A percentile compares a stretch with the other conserved stretches of the same genome.
Evolutionary conservation across 2,329 filamentous ascomycete species (phyloP).

Genomic region (Trichoderma sp.): DNA sequence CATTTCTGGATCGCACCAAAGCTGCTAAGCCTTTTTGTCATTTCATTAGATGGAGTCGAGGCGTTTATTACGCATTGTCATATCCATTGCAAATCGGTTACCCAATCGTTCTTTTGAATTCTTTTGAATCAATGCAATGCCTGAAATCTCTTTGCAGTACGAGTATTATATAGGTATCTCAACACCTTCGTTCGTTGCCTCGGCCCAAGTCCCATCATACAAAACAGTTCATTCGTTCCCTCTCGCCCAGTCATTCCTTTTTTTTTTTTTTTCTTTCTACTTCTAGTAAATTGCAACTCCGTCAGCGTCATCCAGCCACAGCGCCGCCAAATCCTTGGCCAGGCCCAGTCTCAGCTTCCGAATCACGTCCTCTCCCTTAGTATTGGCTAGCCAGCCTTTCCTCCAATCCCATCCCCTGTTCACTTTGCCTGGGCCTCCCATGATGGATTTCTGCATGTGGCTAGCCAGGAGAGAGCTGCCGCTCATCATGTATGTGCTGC

Average conservation of each 20-base stretch:
- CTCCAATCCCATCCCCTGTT: conserved; percentile 76
- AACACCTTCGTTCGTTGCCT: conserved; percentile 2
- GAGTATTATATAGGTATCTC: conserved; percentile 13
- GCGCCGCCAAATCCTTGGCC: conserved; percentile 67
- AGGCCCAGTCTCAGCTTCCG: conserved; percentile 68
- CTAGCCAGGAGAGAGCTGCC: conserved; percentile 69
- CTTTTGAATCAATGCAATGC: neutral
- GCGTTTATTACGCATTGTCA: neutral
- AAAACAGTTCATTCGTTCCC: neutral
- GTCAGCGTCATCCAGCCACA: conserved; percentile 67
- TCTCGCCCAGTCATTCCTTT: neutral
- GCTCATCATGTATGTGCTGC: conserved; percentile 65
- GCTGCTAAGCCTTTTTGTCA: too few species aligned
- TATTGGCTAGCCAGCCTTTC: conserved; percentile 65
- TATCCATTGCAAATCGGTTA: neutral
- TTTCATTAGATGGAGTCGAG: too few species aligned
- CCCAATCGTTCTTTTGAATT: neutral
- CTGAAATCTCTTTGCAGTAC: neutral
- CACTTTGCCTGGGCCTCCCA: conserved; percentile 47
- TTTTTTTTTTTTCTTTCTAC: conserved; percentile 13
- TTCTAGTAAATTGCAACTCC: conserved; percentile 43
- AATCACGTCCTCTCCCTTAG: conserved; percentile 67
- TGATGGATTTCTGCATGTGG: conserved; percentile 58
- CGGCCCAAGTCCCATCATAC: neutral
- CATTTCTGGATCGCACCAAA: neutral